phyloP scores from a whole-genome alignment of 139 green algal species.

The Eudorina sp. region DNA sequence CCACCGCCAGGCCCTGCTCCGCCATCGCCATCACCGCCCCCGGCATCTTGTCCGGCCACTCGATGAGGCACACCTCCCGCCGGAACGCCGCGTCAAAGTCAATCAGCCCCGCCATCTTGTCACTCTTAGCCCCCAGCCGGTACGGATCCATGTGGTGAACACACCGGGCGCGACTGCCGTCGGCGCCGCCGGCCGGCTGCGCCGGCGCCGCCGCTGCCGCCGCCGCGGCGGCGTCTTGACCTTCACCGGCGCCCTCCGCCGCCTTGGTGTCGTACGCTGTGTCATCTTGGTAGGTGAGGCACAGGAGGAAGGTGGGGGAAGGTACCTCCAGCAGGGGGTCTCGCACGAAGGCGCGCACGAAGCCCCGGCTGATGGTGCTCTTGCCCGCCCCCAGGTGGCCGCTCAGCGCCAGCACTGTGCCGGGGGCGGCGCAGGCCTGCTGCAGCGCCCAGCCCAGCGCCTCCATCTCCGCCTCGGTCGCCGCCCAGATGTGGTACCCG shows the following conservation, averaged over 20 bases:
- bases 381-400: conserved; percentile 70
- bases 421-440: conserved; percentile 29
- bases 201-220: not conserved
- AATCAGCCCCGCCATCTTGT: conserved; percentile 70
- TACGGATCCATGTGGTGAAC: conserved; percentile 76
- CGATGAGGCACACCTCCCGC: conserved; percentile 66
- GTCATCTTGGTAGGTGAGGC: conserved; percentile 63
- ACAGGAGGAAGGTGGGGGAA: conserved; percentile 71
- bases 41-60: conserved; percentile 73
- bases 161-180: not conserved
- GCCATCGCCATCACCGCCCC: conserved; percentile 43
- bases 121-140: conserved; percentile 57
- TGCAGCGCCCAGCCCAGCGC: conserved; percentile 56
- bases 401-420: conserved; percentile 58
- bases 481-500: conserved; percentile 54
- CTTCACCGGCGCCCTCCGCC: not conserved
- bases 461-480: conserved; percentile 54
- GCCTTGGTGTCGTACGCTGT: conserved; percentile 31
- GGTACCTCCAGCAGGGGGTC: conserved; percentile 63
- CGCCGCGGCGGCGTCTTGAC: conserved; percentile 16
- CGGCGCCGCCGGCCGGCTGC: not conserved
- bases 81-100: conserved; percentile 61
- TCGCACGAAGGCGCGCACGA: conserved; percentile 56
- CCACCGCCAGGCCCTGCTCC: conserved; percentile 47
- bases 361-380: conserved; percentile 59